These are phyloP conservation scores for Posidonia oceanica DNA, from an alignment of 116 monocot genomes.

Conservation along the genomic window DNA sequence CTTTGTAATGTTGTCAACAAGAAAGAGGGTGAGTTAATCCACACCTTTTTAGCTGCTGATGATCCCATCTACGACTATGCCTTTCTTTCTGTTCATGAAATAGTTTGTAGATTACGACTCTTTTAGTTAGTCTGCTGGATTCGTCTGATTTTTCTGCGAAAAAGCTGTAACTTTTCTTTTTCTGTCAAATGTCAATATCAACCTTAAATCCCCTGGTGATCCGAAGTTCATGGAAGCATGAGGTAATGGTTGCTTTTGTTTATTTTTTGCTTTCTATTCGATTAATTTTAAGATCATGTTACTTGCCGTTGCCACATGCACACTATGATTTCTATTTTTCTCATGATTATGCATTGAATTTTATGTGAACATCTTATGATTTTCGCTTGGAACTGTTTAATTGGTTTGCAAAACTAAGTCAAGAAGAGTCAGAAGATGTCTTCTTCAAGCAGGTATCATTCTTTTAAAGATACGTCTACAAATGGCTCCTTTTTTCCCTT, in stretches of 20 bases:
- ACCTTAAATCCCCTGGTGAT: conserved; percentile 70
- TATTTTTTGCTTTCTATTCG: conserved; percentile 1
- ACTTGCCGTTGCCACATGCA: not conserved
- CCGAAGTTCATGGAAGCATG: conserved; percentile 71
- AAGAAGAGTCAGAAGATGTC: conserved; percentile 79
- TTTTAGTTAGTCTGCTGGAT: conserved; percentile 1
- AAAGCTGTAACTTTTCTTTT: conserved; percentile 1
- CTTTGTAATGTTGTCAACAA: too few relatives aligned
- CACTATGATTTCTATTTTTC: not conserved
- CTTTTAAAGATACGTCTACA: not conserved
- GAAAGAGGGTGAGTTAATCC: too few relatives aligned
- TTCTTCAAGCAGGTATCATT: conserved; percentile 73
- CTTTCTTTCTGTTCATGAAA: not conserved
- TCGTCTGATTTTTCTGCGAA: not conserved
- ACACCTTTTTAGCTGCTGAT: too few relatives aligned
- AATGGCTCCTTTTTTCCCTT: too few relatives aligned
- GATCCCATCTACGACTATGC: not conserved
- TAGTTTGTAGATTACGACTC: not conserved
- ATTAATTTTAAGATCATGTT: not conserved
- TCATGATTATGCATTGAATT: not conserved
- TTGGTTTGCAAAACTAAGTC: conserved; percentile 51
- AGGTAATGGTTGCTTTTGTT: conserved; percentile 32
- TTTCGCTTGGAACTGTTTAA: not conserved
- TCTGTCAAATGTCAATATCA: conserved; percentile 26
- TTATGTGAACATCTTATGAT: not conserved